A percentile compares a stretch with the other conserved stretches of the same genome.
phyloP scores from a whole-genome alignment of 441 rosid genomes.

The Bocquillonia castaneifolia region DNA sequence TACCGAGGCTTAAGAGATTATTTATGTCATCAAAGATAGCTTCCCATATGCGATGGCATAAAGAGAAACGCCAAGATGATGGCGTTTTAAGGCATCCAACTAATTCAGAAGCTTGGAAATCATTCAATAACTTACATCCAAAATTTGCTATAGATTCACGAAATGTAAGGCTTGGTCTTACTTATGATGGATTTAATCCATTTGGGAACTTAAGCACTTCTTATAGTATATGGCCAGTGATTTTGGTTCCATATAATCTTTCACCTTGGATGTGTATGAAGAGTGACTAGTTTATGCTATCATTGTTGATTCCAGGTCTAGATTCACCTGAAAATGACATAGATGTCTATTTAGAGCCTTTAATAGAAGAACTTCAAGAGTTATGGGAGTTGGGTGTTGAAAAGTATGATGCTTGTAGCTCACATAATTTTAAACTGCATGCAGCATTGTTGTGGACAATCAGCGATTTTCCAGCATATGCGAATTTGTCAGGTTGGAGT shows the following conservation, averaged over 20 bases:
- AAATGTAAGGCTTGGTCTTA: slow-evolving; percentile 11
- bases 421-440: background rate
- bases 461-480: background rate
- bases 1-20: background rate
- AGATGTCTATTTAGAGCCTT: background rate
- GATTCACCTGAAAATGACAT: background rate
- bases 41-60: background rate
- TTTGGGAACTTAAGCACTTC: too few species aligned
- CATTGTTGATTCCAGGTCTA: background rate
- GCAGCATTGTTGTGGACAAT: background rate
- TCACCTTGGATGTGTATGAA: too few species aligned
- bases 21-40: slow-evolving; percentile 2
- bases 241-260: too few species aligned
- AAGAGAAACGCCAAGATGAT: background rate
- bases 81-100: background rate
- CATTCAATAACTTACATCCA: background rate
- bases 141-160: background rate
- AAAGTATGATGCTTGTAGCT: background rate
- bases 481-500: background rate
- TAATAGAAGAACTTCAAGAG: background rate
- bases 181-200: slow-evolving; percentile 5
- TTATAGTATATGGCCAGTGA: too few species aligned
- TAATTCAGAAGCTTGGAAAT: slow-evolving; percentile 3
- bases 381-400: background rate
- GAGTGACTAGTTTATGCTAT: background rate